phyloP scores from a whole-genome alignment of 768 basidiomycete genomes.

The Boletus sp. region DNA sequence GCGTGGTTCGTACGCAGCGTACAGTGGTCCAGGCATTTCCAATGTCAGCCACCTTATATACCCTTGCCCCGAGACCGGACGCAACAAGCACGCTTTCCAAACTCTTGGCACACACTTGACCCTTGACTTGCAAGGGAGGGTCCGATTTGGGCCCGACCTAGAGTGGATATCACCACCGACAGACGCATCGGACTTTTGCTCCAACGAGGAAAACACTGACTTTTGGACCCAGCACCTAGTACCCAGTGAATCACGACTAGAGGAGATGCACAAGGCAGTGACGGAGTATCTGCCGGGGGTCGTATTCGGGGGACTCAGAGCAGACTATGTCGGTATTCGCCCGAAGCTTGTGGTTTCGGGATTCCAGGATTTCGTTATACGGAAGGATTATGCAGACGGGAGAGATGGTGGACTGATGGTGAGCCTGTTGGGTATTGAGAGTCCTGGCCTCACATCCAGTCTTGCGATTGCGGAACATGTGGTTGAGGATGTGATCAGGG shows the following conservation, averaged over 20 bases:
- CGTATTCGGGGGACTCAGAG: conserved; percentile 53
- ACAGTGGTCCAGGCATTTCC: conserved; percentile 72
- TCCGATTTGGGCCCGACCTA: conserved; percentile 91
- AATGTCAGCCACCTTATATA: conserved; percentile 79
- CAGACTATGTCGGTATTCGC: conserved; percentile 83
- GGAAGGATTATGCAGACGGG: conserved; percentile 55
- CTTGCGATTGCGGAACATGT: conserved; percentile 86
- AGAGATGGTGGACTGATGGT: conserved; percentile 51
- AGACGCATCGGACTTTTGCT: conserved; percentile 23
- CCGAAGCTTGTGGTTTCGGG: conserved; percentile 84
- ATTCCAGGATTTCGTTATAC: conserved; percentile 82
- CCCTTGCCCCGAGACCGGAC: conserved; percentile 74
- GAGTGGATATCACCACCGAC: conserved; percentile 72
- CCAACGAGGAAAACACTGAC: conserved; percentile 49
- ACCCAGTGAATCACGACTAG: conserved; percentile 57
- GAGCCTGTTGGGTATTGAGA: conserved; percentile 86
- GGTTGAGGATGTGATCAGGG: conserved; percentile 48
- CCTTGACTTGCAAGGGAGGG: conserved; percentile 76
- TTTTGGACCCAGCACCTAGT: conserved; percentile 73
- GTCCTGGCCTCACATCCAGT: conserved; percentile 84
- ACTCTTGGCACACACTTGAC: conserved; percentile 92
- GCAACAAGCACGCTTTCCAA: conserved; percentile 63
- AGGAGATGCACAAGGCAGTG: conserved; percentile 71
- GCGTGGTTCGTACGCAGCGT: conserved; percentile 84
- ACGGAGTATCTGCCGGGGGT: conserved; percentile 69